Evolutionary conservation across 2,329 filamentous ascomycete genomes (phyloP), one percentile per base, ranked within the genome.

Genomic region (Huntiella decipiens): DNA sequence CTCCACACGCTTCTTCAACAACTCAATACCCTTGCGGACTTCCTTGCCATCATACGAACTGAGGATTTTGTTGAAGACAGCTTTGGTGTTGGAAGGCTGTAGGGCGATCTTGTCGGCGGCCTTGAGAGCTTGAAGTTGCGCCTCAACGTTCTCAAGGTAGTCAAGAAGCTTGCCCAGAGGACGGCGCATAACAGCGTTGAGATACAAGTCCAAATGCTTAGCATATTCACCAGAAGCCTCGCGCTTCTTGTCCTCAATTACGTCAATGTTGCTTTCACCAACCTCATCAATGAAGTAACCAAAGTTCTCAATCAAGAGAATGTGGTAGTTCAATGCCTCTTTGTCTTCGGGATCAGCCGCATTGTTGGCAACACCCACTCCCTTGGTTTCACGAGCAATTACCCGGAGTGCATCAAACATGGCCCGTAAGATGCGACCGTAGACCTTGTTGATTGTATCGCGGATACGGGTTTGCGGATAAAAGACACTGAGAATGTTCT

Each of bases 391-490:
- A 50, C 75, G 67, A 34, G 91, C 88, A 60, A 96, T 96, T 52
- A 94, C 85, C 61, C 91, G 92, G 51, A 98, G 74, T 43, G 83
- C 91, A 61, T 96, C 88, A 63, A 94, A 96, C 87, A 96, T 98
- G 42, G 84, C 80, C 57, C 84, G 87, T 58, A 94, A 81, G 55
- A 96, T 80, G 51, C 82, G 81, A 50, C 80, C 73, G 59, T 98
- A 98, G 48, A 87, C 85, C 51, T 81, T 75, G 56, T 96, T 86
- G 50, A 96, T 75, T 52, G 79, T 80, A 47, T 77, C 70, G 16
- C 88, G 76, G 44, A 93, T 73, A 11, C 73, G 67, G 12, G 51
- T 51, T 50, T 66, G 67, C 3, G 64, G 58, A 49, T 77, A 71
- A 6, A 69, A 63, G 13, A 68, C 67, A 1, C 70, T 64, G 40